phyloP scores from a whole-genome alignment of 2,329 filamentous ascomycete genomes.

The Boeremia lycopersici region DNA sequence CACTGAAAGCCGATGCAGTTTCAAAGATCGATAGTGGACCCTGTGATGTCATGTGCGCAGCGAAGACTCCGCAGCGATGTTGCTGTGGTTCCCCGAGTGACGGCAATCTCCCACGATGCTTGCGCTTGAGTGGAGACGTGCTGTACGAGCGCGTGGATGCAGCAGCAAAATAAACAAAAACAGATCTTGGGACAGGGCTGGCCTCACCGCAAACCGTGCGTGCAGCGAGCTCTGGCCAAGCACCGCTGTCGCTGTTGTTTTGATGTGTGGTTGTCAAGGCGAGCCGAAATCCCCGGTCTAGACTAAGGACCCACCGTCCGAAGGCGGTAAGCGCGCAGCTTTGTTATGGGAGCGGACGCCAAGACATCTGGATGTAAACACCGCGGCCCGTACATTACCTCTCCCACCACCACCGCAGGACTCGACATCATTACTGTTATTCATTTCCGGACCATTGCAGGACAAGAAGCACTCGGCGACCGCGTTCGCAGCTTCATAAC shows the following conservation, averaged over 20 bases:
- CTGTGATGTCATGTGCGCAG: conserved; percentile 32
- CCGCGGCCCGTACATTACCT: conserved; percentile 31
- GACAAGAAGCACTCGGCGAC: conserved; percentile 28
- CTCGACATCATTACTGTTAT: conserved; percentile 47
- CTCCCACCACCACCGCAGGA: conserved; percentile 28
- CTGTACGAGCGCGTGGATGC: conserved; percentile 9
- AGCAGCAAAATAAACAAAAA: conserved; percentile 23
- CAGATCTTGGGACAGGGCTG: conserved; percentile 15
- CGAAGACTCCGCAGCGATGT: conserved; percentile 6
- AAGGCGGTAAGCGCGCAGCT: conserved; percentile 21
- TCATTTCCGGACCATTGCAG: conserved; percentile 31
- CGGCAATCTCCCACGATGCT: conserved; percentile 8
- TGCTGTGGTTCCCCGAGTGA: conserved; percentile 17
- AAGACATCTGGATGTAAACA: conserved; percentile 25
- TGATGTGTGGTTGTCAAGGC: conserved; percentile 33
- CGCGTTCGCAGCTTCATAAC: conserved; percentile 26
- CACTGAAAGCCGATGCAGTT: conserved; percentile 2
- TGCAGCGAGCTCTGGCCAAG: conserved; percentile 28
- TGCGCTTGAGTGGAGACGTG: conserved; percentile 4
- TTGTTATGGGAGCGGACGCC: conserved; percentile 14
- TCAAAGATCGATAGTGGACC: conserved; percentile 22
- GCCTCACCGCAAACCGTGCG: conserved; percentile 24
- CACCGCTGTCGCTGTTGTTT: conserved; percentile 23
- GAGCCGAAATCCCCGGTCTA: conserved; percentile 30
- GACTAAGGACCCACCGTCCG: conserved; percentile 15